A percentile compares a stretch with the other conserved stretches of the same genome.
Conservation (phyloP, 805 yeast genomes). For the Myxozyma melibiosi region DNA sequence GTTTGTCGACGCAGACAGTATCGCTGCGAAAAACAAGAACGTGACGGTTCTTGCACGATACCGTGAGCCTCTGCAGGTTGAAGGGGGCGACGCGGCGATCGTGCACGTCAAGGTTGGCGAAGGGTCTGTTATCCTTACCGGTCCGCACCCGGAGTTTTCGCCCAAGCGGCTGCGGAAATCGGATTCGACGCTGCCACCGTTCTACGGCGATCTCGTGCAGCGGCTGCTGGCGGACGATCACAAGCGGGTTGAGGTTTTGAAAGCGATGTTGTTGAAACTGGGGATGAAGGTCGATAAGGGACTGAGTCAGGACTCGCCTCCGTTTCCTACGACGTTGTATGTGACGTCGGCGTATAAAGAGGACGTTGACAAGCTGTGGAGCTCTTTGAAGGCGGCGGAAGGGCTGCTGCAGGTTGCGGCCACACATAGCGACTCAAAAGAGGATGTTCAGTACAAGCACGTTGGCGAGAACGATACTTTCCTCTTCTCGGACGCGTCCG, state of each 20-base stretch:
- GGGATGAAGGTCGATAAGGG: conserved; percentile 70
- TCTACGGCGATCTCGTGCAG: conserved; percentile 30
- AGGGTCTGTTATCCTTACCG: conserved; percentile 76
- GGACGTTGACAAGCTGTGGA: conserved; percentile 42
- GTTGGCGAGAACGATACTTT: conserved; percentile 60
- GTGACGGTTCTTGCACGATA: conserved; percentile 78
- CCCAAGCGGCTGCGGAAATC: conserved; percentile 24
- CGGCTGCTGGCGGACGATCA: conserved; percentile 50
- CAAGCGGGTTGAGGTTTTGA: conserved; percentile 58
- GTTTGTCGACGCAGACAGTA: conserved; percentile 72
- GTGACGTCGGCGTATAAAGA: conserved; percentile 50
- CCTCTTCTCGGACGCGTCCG: conserved; percentile 37
- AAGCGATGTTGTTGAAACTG: conserved; percentile 56
- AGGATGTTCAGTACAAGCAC: conserved; percentile 42
- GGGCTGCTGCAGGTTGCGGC: conserved; percentile 40
- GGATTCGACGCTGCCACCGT: conserved; percentile 22
- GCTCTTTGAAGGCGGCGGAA: conserved; percentile 40
- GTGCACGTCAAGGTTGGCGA: conserved; percentile 67
- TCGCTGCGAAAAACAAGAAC: conserved; percentile 40
- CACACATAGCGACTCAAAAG: conserved; percentile 36
- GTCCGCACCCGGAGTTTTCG: conserved; percentile 85
- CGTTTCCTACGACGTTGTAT: conserved; percentile 68
- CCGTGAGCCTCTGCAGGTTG: conserved; percentile 57
- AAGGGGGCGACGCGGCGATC: conserved; percentile 64
- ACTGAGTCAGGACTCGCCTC: conserved; percentile 49